These are phyloP conservation scores for Aspergillus panamensis DNA, from an alignment of 495 filamentous ascomycete species.

Conservation along the genomic window DNA sequence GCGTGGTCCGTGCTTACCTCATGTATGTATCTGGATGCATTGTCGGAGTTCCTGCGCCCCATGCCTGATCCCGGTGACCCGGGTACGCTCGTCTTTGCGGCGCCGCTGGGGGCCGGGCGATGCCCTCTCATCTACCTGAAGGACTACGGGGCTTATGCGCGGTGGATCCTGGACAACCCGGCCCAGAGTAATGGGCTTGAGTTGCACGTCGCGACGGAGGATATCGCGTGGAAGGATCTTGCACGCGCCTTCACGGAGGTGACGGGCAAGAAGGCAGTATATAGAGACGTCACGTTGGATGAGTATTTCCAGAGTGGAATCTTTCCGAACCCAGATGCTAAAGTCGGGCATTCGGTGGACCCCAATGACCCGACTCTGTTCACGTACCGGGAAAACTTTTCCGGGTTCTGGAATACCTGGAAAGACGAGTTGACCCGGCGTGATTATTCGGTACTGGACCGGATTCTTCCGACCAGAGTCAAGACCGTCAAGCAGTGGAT, in stretches of 20 bases:
- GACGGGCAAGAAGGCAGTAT: slow-evolving; percentile 49
- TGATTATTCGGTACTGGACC: slow-evolving; percentile 50
- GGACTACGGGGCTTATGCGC: slow-evolving; percentile 26
- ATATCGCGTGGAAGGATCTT: slow-evolving; percentile 45
- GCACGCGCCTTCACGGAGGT: slow-evolving; percentile 49
- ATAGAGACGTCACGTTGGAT: slow-evolving; percentile 39
- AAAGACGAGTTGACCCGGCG: slow-evolving; percentile 38
- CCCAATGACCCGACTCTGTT: slow-evolving; percentile 40
- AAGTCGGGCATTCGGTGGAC: slow-evolving; percentile 39
- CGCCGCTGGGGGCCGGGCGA: slow-evolving; percentile 22
- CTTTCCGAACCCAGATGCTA: slow-evolving; percentile 10
- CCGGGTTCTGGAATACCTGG: slow-evolving; percentile 51
- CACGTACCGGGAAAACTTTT: slow-evolving; percentile 50
- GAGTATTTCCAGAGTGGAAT: slow-evolving; percentile 34
- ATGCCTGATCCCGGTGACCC: slow-evolving; percentile 10
- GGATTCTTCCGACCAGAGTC: slow-evolving; percentile 50
- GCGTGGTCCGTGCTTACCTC: slow-evolving; percentile 49
- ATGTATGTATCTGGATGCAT: slow-evolving; percentile 54
- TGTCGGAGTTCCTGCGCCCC: slow-evolving; percentile 24
- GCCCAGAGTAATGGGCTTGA: slow-evolving; percentile 27
- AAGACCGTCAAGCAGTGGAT: slow-evolving; percentile 32
- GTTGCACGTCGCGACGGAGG: slow-evolving; percentile 48
- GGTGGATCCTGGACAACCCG: slow-evolving; percentile 27
- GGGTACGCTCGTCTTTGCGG: slow-evolving; percentile 21
- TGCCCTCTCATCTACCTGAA: slow-evolving; percentile 27